Conservation (phyloP, 352 stramenopile genomes). For the Phytophthora podocarpi region DNA sequence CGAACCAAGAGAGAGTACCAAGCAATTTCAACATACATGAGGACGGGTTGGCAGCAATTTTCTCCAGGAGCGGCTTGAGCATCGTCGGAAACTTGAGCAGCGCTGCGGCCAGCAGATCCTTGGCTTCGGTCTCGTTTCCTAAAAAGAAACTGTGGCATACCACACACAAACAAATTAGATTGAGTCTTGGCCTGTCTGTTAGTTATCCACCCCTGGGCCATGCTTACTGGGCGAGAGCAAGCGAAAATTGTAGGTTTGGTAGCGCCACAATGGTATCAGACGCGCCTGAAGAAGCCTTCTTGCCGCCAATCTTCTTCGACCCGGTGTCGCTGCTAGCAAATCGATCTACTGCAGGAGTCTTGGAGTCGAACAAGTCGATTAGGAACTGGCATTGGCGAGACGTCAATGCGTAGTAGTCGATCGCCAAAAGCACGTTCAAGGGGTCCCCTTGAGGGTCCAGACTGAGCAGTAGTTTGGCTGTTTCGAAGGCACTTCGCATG, state of each 20-base stretch:
- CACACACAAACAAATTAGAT: background rate
- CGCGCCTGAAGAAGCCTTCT: conserved; percentile 15
- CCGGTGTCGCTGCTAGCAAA: conserved; percentile 21
- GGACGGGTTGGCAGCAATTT: conserved; percentile 70
- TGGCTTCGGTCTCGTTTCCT: conserved; percentile 61
- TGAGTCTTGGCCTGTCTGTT: conserved; percentile 4
- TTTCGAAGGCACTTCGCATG: conserved; percentile 87
- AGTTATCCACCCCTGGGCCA: background rate
- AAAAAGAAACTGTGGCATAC: conserved; percentile 58
- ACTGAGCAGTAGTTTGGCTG: conserved; percentile 71
- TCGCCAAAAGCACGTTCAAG: conserved; percentile 78
- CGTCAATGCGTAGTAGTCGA: conserved; percentile 87
- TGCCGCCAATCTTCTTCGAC: conserved; percentile 19
- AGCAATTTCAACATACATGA: conserved; percentile 46
- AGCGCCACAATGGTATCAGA: conserved; percentile 53
- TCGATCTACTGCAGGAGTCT: conserved; percentile 66
- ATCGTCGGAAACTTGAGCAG: conserved; percentile 74
- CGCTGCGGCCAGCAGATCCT: conserved; percentile 59
- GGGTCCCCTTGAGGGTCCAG: conserved; percentile 81
- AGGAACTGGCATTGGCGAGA: conserved; percentile 84
- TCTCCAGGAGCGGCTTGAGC: conserved; percentile 75
- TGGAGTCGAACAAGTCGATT: conserved; percentile 62
- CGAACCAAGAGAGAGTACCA: background rate
- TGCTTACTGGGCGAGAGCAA: conserved; percentile 74
- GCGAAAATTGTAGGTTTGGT: conserved; percentile 78